Conservation (phyloP, 164 flowering plant genomes). For the Magnolia sinica region DNA sequence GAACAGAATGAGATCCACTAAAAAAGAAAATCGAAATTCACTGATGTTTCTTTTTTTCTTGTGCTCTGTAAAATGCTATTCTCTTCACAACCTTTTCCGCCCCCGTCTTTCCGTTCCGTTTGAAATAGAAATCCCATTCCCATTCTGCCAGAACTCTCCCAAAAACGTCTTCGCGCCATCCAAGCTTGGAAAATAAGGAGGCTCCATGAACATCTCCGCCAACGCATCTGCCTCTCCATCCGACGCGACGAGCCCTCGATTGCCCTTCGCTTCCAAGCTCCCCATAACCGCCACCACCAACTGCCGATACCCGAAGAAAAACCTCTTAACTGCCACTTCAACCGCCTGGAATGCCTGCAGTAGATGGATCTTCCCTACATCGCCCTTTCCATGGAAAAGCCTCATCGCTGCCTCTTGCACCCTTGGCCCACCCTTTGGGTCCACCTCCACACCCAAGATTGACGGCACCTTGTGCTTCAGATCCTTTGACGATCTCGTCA, state of each 20-base stretch:
- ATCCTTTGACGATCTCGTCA: slow-evolving; percentile 53
- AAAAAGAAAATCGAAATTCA: no score
- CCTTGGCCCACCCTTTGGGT: slow-evolving; percentile 88
- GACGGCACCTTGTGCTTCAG: slow-evolving; percentile 75
- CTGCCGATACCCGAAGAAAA: slow-evolving; percentile 67
- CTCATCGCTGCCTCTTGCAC: slow-evolving; percentile 87
- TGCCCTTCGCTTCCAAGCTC: slow-evolving; percentile 69
- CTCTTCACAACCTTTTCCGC: no score
- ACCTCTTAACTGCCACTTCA: slow-evolving; percentile 67
- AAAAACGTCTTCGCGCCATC: slow-evolving; percentile 96
- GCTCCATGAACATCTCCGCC: slow-evolving; percentile 62
- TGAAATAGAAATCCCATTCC: not conserved
- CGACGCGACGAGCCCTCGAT: slow-evolving; percentile 18
- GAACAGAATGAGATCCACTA: no score
- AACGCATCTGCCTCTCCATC: slow-evolving; percentile 44
- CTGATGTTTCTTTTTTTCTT: no score
- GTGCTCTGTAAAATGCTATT: no score
- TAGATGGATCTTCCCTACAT: slow-evolving; percentile 50
- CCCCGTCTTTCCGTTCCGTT: no score
- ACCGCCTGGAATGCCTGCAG: slow-evolving; percentile 74
- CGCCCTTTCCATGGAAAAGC: slow-evolving; percentile 43
- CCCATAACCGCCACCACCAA: slow-evolving; percentile 65
- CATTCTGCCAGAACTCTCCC: slow-evolving; percentile 40
- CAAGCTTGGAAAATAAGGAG: slow-evolving; percentile 80
- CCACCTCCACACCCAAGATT: slow-evolving; percentile 77